A percentile compares a stretch with the other conserved stretches of the same genome.
phyloP scores from a whole-genome alignment of 2,329 filamentous ascomycete genomes.

The Hypomyces perniciosus region DNA sequence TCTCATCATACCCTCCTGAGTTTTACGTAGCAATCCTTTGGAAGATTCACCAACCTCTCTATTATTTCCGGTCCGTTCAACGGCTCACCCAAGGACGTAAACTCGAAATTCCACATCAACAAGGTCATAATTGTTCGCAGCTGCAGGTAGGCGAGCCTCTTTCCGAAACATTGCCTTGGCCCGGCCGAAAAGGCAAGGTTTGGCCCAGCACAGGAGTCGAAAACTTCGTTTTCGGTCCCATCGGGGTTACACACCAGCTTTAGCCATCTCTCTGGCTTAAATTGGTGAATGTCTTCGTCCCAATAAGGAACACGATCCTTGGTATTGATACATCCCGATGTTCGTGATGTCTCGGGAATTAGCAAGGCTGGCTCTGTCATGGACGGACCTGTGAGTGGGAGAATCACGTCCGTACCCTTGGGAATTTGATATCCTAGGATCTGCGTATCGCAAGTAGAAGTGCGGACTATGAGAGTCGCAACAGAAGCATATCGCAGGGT shows the following conservation, averaged over 20 bases:
- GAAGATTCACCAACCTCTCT: slow-evolving; percentile 22
- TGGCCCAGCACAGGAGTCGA: slow-evolving; percentile 30
- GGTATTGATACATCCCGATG: slow-evolving; percentile 18
- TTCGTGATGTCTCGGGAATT: slow-evolving; percentile 24
- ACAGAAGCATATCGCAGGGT: slow-evolving; percentile 27
- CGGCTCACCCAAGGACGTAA: slow-evolving; percentile 15
- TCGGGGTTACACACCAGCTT: slow-evolving; percentile 9
- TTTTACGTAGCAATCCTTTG: slow-evolving; percentile 23
- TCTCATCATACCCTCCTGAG: slow-evolving; percentile 10
- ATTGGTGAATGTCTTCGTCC: slow-evolving; percentile 26
- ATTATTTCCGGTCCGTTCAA: slow-evolving; percentile 17
- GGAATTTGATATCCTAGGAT: slow-evolving; percentile 29
- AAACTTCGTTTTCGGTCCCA: slow-evolving; percentile 17
- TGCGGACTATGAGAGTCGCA: slow-evolving; percentile 25
- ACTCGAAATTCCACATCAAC: slow-evolving; percentile 34
- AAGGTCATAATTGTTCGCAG: slow-evolving; percentile 31
- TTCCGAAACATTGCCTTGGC: slow-evolving; percentile 33
- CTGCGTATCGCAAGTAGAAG: slow-evolving; percentile 25
- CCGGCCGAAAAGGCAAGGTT: slow-evolving; percentile 31
- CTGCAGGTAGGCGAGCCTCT: slow-evolving; percentile 30
- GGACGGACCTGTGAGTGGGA: slow-evolving; percentile 24
- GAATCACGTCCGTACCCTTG: slow-evolving; percentile 27
- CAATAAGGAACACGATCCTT: slow-evolving; percentile 23
- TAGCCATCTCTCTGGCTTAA: slow-evolving; percentile 35
- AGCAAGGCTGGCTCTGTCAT: slow-evolving; percentile 21